These are phyloP conservation scores for Wickerhamiella alocasiicola DNA, from an alignment of 805 yeast species.

Conservation along the genomic window DNA sequence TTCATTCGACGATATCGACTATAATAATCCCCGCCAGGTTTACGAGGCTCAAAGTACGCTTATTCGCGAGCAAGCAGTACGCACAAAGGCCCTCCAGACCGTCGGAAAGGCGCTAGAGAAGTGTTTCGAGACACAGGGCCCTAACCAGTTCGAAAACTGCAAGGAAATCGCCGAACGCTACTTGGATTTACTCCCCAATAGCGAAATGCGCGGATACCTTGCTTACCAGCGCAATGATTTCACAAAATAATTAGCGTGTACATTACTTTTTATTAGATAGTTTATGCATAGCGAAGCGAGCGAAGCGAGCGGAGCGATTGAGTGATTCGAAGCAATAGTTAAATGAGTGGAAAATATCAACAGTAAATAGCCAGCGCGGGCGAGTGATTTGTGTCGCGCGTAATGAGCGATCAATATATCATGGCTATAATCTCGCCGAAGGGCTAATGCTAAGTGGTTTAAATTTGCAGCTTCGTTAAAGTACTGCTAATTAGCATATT, in stretches of 20 bases:
- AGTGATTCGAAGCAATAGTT: no score
- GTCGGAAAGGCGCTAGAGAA: constrained; percentile 64
- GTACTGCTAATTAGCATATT: no score
- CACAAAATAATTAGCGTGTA: constrained; percentile 54
- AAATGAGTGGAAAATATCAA: no score
- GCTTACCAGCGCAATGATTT: constrained; percentile 90
- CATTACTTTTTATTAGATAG: no score
- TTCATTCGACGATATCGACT: constrained; percentile 74
- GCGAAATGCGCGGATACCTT: constrained; percentile 57
- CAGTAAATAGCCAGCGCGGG: no score
- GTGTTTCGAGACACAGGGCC: constrained; percentile 50
- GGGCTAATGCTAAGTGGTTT: no score
- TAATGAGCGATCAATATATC: no score
- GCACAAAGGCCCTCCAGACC: constrained; percentile 51
- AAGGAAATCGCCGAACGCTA: constrained; percentile 57
- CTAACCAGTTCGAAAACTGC: constrained; percentile 67
- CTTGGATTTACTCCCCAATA: constrained; percentile 60
- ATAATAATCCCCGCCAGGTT: constrained; percentile 49
- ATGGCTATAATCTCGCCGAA: no score
- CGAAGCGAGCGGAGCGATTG: no score
- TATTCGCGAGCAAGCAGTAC: constrained; percentile 69
- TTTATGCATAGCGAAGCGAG: no score
- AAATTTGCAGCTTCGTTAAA: no score
- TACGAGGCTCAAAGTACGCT: constrained; percentile 64
- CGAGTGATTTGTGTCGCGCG: no score